Evolutionary conservation across 148 eudicot genomes (phyloP).

Genomic region (Rheum nobile): DNA sequence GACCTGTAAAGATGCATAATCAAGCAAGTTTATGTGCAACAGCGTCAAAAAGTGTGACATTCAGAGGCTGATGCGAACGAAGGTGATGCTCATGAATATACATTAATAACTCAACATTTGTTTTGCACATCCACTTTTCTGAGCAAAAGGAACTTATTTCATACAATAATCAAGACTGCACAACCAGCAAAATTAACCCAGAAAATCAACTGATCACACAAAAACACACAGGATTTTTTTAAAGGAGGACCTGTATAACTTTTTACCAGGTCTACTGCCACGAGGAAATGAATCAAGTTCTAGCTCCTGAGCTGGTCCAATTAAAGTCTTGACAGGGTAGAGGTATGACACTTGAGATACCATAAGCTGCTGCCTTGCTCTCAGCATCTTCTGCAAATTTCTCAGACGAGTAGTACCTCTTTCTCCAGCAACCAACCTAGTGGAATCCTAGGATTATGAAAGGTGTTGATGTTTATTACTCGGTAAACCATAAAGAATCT

Average conservation of each 20-base stretch:
- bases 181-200: not conserved
- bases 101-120: not conserved
- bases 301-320: slow-evolving; percentile 65
- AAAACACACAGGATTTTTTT: not conserved
- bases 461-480: slow-evolving; percentile 9
- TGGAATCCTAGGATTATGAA: slow-evolving; percentile 48
- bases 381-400: slow-evolving; percentile 51
- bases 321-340: slow-evolving; percentile 78
- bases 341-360: slow-evolving; percentile 70
- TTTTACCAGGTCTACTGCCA: slow-evolving; percentile 52
- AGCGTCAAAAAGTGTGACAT: not conserved
- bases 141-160: not conserved
- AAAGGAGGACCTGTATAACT: not conserved
- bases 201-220: not conserved
- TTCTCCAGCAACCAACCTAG: slow-evolving; percentile 58
- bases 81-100: not conserved
- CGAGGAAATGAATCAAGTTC: slow-evolving; percentile 85
- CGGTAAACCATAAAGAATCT: not conserved
- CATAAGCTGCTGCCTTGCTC: slow-evolving; percentile 82
- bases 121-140: not conserved
- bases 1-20: not conserved
- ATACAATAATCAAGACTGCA: not conserved
- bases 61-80: not conserved
- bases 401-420: slow-evolving; percentile 49
- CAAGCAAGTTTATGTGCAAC: not conserved